Conservation (phyloP, 1,284 basidiomycete genomes). For the Cutaneotrichosporon sp. region DNA sequence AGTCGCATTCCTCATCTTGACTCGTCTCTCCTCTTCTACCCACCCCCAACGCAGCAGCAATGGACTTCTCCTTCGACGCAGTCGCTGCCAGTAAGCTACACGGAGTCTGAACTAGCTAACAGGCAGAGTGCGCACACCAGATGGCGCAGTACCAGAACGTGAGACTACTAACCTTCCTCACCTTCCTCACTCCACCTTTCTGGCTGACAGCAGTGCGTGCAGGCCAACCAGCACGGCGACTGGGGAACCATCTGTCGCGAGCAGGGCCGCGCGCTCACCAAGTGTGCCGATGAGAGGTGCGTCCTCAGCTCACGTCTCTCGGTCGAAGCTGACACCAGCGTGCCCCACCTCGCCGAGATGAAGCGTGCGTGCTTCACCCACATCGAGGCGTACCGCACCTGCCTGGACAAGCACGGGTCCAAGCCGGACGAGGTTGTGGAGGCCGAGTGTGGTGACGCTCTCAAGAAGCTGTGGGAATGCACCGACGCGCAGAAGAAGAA, state of each 20-base stretch:
- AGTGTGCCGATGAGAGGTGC: conserved; percentile 48
- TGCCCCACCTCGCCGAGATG: conserved; percentile 47
- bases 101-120: conserved; percentile 7
- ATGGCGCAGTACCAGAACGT: conserved; percentile 52
- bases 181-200: too few relatives aligned
- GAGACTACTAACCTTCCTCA: conserved; percentile 6
- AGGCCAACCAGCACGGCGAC: conserved; percentile 44
- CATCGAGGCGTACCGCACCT: conserved; percentile 43
- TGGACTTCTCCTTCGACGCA: conserved; percentile 52
- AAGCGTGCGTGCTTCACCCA: conserved; percentile 41
- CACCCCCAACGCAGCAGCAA: conserved; percentile 17
- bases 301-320: conserved; percentile 2
- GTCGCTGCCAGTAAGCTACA: conserved; percentile 52
- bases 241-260: conserved; percentile 46
- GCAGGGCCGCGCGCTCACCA: conserved; percentile 41
- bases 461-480: conserved; percentile 50
- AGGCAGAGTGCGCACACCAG: conserved; percentile 48
- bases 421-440: conserved; percentile 37
- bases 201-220: conserved; percentile 38
- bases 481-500: conserved; percentile 31
- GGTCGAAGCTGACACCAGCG: conserved; percentile 26
- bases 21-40: not conserved
- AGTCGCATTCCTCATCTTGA: not conserved
- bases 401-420: conserved; percentile 39
- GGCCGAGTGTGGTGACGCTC: conserved; percentile 34